Conservation (phyloP, 164 flowering plant species). For the Aristolochia fimbriata region DNA sequence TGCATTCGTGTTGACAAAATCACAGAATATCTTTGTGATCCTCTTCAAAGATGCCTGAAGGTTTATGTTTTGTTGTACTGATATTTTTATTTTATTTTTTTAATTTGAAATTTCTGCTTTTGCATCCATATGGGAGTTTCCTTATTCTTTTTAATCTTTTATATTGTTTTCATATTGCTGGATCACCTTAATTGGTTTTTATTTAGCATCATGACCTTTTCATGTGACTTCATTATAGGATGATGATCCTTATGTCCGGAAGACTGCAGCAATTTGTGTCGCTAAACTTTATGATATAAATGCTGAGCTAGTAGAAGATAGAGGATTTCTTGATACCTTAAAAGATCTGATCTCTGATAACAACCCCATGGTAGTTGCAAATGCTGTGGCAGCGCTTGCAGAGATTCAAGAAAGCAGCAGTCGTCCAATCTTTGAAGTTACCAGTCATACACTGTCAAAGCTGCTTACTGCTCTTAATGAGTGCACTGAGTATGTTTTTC, state of each 20-base stretch:
- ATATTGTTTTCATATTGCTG: background rate
- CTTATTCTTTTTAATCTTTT: background rate
- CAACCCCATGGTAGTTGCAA: conserved; percentile 99
- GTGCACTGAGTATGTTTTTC: conserved; percentile 76
- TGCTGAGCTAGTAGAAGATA: conserved; percentile 98
- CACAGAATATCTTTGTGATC: conserved; percentile 97
- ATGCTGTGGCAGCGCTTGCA: conserved; percentile 98
- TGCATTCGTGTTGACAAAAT: conserved; percentile 99
- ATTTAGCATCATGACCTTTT: conserved; percentile 1
- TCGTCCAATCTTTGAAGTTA: conserved; percentile 81
- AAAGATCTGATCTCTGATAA: conserved; percentile 98
- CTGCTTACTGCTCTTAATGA: conserved; percentile 97
- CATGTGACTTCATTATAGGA: conserved; percentile 41
- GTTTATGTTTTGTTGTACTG: conserved; percentile 22
- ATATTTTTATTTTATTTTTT: background rate
- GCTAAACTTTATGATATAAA: conserved; percentile 97
- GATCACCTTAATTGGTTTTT: background rate
- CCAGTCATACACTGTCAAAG: conserved; percentile 81
- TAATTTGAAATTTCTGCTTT: no score
- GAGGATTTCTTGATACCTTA: conserved; percentile 89
- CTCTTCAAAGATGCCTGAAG: conserved; percentile 98
- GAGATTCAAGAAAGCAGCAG: conserved; percentile 92
- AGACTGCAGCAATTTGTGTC: conserved; percentile 98
- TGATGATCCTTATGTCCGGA: conserved; percentile 99
- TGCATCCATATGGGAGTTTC: background rate